Conservation (phyloP, 139 green algal genomes). For the Dunaliella sp. region DNA sequence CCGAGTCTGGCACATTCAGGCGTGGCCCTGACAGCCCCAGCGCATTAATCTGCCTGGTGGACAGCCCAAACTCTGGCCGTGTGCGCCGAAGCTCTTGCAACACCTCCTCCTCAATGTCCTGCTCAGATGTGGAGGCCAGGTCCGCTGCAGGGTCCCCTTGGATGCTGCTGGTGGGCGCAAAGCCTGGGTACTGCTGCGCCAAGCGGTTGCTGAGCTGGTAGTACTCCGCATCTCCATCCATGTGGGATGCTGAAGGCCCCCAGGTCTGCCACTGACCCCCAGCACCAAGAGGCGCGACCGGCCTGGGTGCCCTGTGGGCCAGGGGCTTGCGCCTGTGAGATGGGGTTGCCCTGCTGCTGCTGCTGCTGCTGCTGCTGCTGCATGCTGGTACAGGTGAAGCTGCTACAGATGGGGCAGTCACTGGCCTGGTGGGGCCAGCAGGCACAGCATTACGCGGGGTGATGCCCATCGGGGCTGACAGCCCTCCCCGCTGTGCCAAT, state of each 20-base stretch:
- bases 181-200: constrained; percentile 53
- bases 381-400: constrained; percentile 8
- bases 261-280: constrained; percentile 40
- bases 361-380: constrained; percentile 5
- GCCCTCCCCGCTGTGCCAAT: too few species aligned
- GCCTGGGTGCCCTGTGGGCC: background rate
- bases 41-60: constrained; percentile 48
- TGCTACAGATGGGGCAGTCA: background rate
- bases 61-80: constrained; percentile 48
- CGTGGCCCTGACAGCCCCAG: constrained; percentile 44
- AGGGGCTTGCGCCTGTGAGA: background rate
- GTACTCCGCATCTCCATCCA: constrained; percentile 57
- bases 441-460: too few species aligned
- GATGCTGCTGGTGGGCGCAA: constrained; percentile 33
- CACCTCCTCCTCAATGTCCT: constrained; percentile 10
- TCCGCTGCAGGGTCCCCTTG: background rate
- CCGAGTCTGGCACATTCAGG: constrained; percentile 43
- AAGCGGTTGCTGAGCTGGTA: constrained; percentile 42
- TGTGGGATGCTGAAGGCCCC: constrained; percentile 37
- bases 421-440: too few species aligned
- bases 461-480: too few species aligned
- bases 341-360: background rate
- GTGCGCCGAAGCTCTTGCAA: background rate
- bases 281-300: background rate
- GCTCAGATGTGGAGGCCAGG: background rate